Evolutionary conservation across 495 filamentous ascomycete genomes (phyloP).

Genomic region (Margaritispora aquatica): DNA sequence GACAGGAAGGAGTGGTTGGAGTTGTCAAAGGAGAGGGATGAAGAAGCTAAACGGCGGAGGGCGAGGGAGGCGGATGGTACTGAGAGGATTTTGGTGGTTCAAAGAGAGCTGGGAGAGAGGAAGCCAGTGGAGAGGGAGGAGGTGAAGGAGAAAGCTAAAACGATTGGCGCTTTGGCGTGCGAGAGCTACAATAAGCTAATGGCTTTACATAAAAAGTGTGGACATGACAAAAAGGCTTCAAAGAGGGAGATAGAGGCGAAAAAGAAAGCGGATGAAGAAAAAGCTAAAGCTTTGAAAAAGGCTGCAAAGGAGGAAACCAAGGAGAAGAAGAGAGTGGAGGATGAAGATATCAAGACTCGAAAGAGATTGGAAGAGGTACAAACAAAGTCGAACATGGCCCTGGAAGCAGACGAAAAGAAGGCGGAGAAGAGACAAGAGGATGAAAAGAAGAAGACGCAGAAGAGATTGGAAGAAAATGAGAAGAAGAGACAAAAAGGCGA

Average conservation of each 20-base stretch:
- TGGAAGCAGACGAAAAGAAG: too few species aligned
- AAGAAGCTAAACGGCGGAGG: neutral
- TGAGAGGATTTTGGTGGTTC: neutral
- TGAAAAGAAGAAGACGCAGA: neutral
- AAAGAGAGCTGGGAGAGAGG: neutral
- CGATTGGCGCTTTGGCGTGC: too few species aligned
- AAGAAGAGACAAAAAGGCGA: neutral
- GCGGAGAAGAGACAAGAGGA: neutral
- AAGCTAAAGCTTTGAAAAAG: too few species aligned
- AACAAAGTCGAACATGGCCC: too few species aligned
- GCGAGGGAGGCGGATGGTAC: neutral
- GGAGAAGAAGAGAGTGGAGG: too few species aligned
- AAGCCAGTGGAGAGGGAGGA: neutral
- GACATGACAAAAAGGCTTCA: neutral
- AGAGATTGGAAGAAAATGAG: neutral
- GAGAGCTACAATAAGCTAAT: too few species aligned
- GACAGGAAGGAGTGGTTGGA: neutral
- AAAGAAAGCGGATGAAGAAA: too few species aligned
- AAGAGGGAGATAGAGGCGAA: neutral
- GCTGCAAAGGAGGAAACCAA: too few species aligned
- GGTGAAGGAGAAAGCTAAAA: neutral
- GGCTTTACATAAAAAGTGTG: neutral
- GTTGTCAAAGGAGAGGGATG: neutral
- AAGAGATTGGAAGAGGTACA: too few species aligned
- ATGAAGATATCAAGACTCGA: too few species aligned